These are phyloP conservation scores for Stephania yunnanensis DNA, from an alignment of 164 flowering plant species.

Conservation along the genomic window DNA sequence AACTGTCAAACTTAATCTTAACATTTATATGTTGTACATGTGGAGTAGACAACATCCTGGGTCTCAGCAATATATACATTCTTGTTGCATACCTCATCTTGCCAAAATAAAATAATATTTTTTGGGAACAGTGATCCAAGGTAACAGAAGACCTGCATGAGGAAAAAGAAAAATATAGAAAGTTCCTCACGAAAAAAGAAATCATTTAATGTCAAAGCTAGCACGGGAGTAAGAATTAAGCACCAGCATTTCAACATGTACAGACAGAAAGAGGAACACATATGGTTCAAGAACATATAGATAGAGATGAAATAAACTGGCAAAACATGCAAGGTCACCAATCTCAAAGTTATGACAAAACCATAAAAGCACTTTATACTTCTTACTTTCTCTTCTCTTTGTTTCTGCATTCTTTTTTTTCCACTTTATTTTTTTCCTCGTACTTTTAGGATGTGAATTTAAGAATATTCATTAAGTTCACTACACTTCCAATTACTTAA, in stretches of 20 bases:
- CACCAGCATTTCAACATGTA: neutral
- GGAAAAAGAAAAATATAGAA: slow-evolving; percentile 1
- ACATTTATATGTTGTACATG: neutral
- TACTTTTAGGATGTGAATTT: too few species aligned
- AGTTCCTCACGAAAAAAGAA: neutral
- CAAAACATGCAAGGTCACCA: too few species aligned
- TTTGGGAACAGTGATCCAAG: slow-evolving; percentile 84
- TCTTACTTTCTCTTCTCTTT: too few species aligned
- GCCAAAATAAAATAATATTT: slow-evolving; percentile 79
- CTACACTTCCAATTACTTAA: too few species aligned
- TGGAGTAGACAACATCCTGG: neutral
- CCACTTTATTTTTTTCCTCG: too few species aligned
- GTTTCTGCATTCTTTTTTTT: too few species aligned
- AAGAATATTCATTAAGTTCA: too few species aligned
- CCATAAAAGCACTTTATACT: too few species aligned
- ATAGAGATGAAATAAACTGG: too few species aligned
- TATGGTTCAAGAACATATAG: neutral
- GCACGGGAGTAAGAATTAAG: neutral
- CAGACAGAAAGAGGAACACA: neutral
- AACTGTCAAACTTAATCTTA: neutral
- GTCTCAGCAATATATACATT: neutral
- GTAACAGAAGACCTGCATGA: slow-evolving; percentile 67
- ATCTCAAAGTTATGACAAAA: too few species aligned
- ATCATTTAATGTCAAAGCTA: neutral
- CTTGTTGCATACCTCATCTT: slow-evolving; percentile 74